Percentiles rank a stretch among this genome's conserved stretches.
phyloP scores from a whole-genome alignment of 78 protist species.

The Dictyostelium intermedium region DNA sequence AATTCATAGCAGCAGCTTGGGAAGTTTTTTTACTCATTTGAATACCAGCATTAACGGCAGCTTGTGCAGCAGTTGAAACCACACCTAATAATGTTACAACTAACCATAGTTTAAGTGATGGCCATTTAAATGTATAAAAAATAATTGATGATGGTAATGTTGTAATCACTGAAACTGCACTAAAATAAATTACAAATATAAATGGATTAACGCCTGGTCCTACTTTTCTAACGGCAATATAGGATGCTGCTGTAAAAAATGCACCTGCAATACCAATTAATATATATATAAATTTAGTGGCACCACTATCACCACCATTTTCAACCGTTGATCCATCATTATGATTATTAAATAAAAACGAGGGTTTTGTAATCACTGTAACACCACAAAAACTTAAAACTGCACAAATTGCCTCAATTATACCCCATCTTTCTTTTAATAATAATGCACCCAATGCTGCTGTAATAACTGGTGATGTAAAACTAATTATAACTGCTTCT shows the following conservation, averaged over 20 bases:
- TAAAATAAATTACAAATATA: constrained; percentile 29
- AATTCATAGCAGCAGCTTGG: constrained; percentile 53
- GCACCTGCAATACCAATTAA: constrained; percentile 56
- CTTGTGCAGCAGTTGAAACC: constrained; percentile 11
- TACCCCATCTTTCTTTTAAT: constrained; percentile 63
- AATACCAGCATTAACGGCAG: constrained; percentile 28
- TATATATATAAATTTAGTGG: too few relatives aligned
- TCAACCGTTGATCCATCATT: background rate
- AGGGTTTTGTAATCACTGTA: constrained; percentile 19
- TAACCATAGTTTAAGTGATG: constrained; percentile 14
- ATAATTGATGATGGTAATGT: background rate
- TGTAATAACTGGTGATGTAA: constrained; percentile 48
- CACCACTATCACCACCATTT: background rate
- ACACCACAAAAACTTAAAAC: constrained; percentile 35
- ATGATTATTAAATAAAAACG: constrained; percentile 22
- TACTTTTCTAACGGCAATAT: constrained; percentile 54
- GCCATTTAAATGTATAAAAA: constrained; percentile 1
- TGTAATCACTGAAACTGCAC: background rate
- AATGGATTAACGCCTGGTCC: constrained; percentile 49
- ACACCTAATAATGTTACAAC: constrained; percentile 15
- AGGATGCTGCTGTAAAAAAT: constrained; percentile 13
- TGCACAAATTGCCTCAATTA: constrained; percentile 55
- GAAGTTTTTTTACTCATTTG: constrained; percentile 34
- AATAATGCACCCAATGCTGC: constrained; percentile 35
- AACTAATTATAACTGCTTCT: constrained; percentile 39